Evolutionary conservation across 2,329 filamentous ascomycete species (phyloP).

Genomic region (Microcyclospora pomicola): DNA sequence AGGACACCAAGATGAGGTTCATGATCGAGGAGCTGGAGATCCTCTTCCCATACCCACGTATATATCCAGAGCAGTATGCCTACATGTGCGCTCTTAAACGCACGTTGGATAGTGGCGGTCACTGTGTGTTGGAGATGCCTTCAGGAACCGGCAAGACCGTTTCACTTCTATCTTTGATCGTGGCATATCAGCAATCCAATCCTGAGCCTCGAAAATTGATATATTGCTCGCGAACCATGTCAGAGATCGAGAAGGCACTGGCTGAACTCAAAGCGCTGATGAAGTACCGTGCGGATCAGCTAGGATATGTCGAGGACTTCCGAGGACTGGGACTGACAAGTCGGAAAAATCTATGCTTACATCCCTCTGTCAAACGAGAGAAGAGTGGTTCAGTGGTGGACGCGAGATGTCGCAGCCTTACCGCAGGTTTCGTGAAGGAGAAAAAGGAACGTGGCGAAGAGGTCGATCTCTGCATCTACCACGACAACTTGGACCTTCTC

Average conservation of each 20-base stretch:
- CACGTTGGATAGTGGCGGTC: slow-evolving; percentile 84
- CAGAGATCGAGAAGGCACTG: slow-evolving; percentile 95
- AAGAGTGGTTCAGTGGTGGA: slow-evolving; percentile 92
- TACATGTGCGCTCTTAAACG: slow-evolving; percentile 78
- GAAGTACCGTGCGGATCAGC: slow-evolving; percentile 80
- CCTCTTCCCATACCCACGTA: slow-evolving; percentile 60
- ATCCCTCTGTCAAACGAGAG: slow-evolving; percentile 89
- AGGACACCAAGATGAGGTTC: slow-evolving; percentile 50
- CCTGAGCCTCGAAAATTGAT: slow-evolving; percentile 92
- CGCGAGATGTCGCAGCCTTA: slow-evolving; percentile 87
- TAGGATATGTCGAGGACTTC: slow-evolving; percentile 89
- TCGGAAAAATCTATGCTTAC: slow-evolving; percentile 91
- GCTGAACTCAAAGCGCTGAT: slow-evolving; percentile 84
- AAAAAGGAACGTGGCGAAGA: slow-evolving; percentile 93
- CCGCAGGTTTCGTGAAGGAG: slow-evolving; percentile 92
- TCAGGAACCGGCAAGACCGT: slow-evolving; percentile 97
- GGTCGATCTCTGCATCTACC: slow-evolving; percentile 88
- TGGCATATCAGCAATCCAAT: slow-evolving; percentile 90
- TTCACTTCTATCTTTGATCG: slow-evolving; percentile 83
- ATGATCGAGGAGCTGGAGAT: slow-evolving; percentile 62
- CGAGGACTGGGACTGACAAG: slow-evolving; percentile 83
- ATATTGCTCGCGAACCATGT: slow-evolving; percentile 99
- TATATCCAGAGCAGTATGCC: slow-evolving; percentile 62
- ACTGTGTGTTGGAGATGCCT: slow-evolving; percentile 97
- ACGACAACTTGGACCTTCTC: slow-evolving; percentile 93